A percentile compares a stretch with the other conserved stretches of the same genome.
phyloP scores from a whole-genome alignment of 2,329 filamentous ascomycete genomes.

The Neurospora sp. region DNA sequence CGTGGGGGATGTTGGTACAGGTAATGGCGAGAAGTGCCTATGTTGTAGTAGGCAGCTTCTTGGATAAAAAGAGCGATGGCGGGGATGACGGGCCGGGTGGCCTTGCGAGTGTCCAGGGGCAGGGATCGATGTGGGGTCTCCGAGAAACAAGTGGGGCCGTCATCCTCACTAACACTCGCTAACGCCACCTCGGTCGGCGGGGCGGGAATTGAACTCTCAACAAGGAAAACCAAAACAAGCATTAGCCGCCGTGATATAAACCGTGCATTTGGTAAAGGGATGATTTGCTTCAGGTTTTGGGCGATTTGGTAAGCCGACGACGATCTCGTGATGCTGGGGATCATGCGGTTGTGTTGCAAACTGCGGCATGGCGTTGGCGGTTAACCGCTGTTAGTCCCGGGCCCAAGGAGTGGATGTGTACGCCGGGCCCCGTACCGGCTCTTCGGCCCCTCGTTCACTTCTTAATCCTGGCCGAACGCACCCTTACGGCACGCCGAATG shows the following conservation, averaged over 20 bases:
- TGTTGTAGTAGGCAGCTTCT: neutral
- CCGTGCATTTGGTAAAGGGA: too few relatives aligned
- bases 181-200: neutral
- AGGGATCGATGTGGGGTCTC: neutral
- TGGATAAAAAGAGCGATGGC: neutral
- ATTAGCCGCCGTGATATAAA: too few relatives aligned
- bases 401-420: neutral
- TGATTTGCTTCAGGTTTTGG: too few relatives aligned
- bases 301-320: too few relatives aligned
- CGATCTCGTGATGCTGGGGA: neutral
- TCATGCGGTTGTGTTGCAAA: neutral
- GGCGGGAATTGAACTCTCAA: too few relatives aligned
- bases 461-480: neutral
- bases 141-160: neutral
- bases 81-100: neutral
- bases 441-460: neutral
- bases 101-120: neutral
- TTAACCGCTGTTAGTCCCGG: neutral
- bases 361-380: neutral
- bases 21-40: neutral
- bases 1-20: neutral
- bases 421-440: neutral
- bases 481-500: neutral
- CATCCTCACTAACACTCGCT: neutral
- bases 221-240: too few relatives aligned